Evolutionary conservation across 2,329 filamentous ascomycete genomes (phyloP).

Genomic region (Zelopaecilomyces penicillatus): DNA sequence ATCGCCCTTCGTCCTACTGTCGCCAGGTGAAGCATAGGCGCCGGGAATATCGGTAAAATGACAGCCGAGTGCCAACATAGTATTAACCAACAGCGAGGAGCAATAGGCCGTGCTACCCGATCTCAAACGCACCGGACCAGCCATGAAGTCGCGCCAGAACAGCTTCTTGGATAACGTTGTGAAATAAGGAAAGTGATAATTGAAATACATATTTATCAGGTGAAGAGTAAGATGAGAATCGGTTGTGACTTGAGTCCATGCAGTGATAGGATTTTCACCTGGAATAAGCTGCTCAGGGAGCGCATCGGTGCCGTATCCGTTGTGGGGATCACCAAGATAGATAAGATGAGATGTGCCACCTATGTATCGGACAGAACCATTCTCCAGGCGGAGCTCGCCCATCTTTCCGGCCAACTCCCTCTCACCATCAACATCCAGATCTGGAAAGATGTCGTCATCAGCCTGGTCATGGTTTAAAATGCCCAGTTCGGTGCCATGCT

Average conservation of each 20-base stretch:
- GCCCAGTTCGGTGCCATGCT: conserved; percentile 24
- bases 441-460: conserved; percentile 31
- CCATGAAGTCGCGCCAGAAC: conserved; percentile 78
- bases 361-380: conserved; percentile 83
- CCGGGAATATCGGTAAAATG: conserved; percentile 77
- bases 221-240: conserved; percentile 74
- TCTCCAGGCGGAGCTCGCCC: conserved; percentile 80
- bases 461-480: conserved; percentile 26
- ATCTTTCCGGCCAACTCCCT: conserved; percentile 83
- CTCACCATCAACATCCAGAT: conserved; percentile 50
- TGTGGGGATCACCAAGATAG: conserved; percentile 53
- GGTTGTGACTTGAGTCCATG: conserved; percentile 80
- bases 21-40: conserved; percentile 61
- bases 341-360: conserved; percentile 92
- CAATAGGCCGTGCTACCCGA: conserved; percentile 62
- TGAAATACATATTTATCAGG: conserved; percentile 95
- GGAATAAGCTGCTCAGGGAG: conserved; percentile 38
- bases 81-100: conserved; percentile 82
- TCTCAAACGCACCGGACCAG: conserved; percentile 52
- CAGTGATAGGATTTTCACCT: conserved; percentile 63
- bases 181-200: conserved; percentile 96
- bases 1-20: conserved; percentile 81
- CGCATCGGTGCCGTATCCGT: conserved; percentile 30
- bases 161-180: conserved; percentile 78
- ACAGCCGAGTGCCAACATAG: conserved; percentile 85